A percentile compares a stretch with the other conserved stretches of the same genome.
These are phyloP conservation scores for Talaromyces piceae DNA, from an alignment of 2,329 filamentous ascomycete species.

Conservation along the genomic window DNA sequence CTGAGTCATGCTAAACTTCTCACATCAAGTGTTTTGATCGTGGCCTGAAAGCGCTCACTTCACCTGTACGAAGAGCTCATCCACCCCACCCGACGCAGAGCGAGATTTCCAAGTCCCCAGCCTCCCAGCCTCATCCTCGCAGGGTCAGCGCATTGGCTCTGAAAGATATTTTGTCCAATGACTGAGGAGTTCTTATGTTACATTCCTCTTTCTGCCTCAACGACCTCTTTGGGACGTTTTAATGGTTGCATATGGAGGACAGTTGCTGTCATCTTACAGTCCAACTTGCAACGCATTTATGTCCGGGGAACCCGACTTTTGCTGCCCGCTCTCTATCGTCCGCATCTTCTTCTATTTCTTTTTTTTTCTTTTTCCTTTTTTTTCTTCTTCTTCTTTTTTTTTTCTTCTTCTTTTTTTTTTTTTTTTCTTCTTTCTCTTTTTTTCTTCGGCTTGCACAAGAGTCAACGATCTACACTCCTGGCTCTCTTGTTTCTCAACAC, in stretches of 20 bases:
- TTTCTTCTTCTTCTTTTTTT: background rate
- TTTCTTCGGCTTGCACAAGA: too few relatives aligned
- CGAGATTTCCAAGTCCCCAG: constrained; percentile 3
- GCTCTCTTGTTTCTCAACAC: background rate
- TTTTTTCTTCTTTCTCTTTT: constrained; percentile 8
- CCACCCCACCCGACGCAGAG: constrained; percentile 3
- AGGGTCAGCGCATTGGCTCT: constrained; percentile 7
- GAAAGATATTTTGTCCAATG: constrained; percentile 7
- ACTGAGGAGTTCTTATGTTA: background rate
- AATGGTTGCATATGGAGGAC: background rate
- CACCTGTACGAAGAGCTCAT: constrained; percentile 11
- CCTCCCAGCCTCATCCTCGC: constrained; percentile 3
- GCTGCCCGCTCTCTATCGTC: background rate
- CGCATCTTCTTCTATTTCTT: background rate
- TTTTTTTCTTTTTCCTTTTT: background rate
- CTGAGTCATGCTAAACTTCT: too few relatives aligned
- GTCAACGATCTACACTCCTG: too few relatives aligned
- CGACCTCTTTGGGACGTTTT: background rate
- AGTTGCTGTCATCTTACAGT: background rate
- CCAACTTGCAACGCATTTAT: background rate
- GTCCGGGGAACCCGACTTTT: background rate
- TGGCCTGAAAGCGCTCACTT: constrained; percentile 13
- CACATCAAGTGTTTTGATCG: constrained; percentile 19
- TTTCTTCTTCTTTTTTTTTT: background rate
- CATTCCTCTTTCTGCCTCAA: background rate